Evolutionary conservation across 805 yeast species (phyloP), one percentile per base, ranked within the genome.

Genomic region (Ascoidea rubescens): DNA sequence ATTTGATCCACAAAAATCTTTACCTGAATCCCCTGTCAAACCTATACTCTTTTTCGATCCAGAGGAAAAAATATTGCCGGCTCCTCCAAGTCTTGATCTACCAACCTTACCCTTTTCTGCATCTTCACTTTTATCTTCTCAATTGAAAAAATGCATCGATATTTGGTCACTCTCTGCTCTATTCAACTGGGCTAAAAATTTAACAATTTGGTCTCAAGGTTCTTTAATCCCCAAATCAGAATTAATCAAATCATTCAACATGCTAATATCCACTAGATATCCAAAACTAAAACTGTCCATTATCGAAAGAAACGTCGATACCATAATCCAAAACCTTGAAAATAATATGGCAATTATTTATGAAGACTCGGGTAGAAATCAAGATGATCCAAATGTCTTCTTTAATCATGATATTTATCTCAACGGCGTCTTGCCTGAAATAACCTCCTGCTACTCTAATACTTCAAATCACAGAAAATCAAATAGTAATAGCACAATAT

Each of bases 31-130:
- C 28, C 28, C 14, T 37, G 14, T 37, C 14, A 10, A 37, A 37
- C 8, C 8, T 37, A 8, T 37, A 37, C 14, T 37, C 8, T 14
- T 37, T 10, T 37, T 37, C 4, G 43, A 37, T 4, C 14, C 43
- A 37, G 14, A 37, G 4, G 14, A 37, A 37, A 8, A 8, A 10
- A 10, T 37, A 37, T 14, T 14, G 8, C 14, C 79, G 0, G 71
- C 72, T 0, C 64, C 72, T 1, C 78, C 79, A 4, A 47, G 48
- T 21, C 58, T 74, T 5, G 71, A 70, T 48, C 58, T 78, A 17
- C 86, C 87, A 0, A 70, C 74, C 48, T 67, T 80, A 6, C 84
- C 84, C 2, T 81, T 80, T 55, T 64, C 77, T 4, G 72, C 83
- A 0, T 70, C 75, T 10, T 64, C 73, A 0, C 61, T 81, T 44